phyloP scores from a whole-genome alignment of 2,329 filamentous ascomycete species.

The Sphaerulina musiva region DNA sequence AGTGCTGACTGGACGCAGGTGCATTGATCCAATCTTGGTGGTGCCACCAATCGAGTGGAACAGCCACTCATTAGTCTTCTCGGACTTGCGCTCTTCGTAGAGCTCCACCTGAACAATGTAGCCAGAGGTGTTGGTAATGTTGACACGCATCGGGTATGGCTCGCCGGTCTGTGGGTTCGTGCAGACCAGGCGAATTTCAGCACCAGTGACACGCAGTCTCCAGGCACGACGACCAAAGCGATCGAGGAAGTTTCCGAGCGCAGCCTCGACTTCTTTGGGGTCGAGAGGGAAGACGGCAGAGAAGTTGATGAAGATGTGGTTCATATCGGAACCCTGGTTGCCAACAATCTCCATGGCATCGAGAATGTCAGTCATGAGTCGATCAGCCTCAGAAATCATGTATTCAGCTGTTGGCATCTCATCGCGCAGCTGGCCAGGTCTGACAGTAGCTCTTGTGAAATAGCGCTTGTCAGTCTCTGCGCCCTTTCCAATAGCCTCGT shows the following conservation, averaged over 20 bases:
- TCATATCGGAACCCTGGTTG: constrained; percentile 98
- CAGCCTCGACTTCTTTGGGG: constrained; percentile 84
- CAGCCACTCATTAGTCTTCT: constrained; percentile 89
- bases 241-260: constrained; percentile 89
- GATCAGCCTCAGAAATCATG: constrained; percentile 92
- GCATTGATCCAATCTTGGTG: constrained; percentile 91
- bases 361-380: constrained; percentile 94
- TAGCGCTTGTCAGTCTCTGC: constrained; percentile 96
- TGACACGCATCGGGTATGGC: constrained; percentile 86
- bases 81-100: constrained; percentile 95
- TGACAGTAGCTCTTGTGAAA: constrained; percentile 93
- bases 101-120: constrained; percentile 97
- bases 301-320: constrained; percentile 99
- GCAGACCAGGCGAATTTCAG: constrained; percentile 97
- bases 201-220: constrained; percentile 92
- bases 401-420: constrained; percentile 99
- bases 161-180: constrained; percentile 78
- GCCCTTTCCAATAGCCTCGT: constrained; percentile 91
- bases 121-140: constrained; percentile 96
- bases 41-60: constrained; percentile 97
- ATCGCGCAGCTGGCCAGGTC: constrained; percentile 87
- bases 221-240: constrained; percentile 92
- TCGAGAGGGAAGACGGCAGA: constrained; percentile 90
- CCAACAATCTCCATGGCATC: constrained; percentile 97
- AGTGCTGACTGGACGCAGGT: constrained; percentile 80